Conservation (phyloP, 1,284 basidiomycete genomes). For the Meira nashicola region DNA sequence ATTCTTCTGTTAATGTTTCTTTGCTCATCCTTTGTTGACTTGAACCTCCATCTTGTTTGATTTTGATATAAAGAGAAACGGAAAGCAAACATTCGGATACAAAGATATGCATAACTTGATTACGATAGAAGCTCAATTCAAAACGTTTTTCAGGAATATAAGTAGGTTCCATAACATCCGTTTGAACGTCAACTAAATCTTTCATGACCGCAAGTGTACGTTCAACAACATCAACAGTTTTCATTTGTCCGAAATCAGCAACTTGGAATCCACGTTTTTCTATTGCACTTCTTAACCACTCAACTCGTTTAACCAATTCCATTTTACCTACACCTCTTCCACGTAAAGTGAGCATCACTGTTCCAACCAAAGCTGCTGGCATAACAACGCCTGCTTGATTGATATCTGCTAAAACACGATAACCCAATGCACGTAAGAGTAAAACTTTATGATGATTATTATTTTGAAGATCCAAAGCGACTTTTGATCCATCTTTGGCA, state of each 20-base stretch:
- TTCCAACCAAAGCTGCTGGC: constrained; percentile 53
- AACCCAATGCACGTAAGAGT: constrained; percentile 52
- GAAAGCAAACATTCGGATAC: constrained; percentile 40
- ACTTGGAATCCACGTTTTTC: constrained; percentile 51
- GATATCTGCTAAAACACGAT: constrained; percentile 53
- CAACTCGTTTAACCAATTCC: constrained; percentile 50
- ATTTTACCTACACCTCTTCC: constrained; percentile 51
- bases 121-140: constrained; percentile 54
- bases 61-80: constrained; percentile 48
- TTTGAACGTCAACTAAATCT: constrained; percentile 46
- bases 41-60: constrained; percentile 52
- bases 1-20: constrained; percentile 34
- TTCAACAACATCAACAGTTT: constrained; percentile 47
- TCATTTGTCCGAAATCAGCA: constrained; percentile 49
- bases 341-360: constrained; percentile 52
- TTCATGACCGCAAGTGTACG: constrained; percentile 51
- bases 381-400: constrained; percentile 53
- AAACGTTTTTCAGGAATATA: constrained; percentile 50
- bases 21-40: constrained; percentile 48
- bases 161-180: constrained; percentile 52
- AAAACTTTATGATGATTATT: constrained; percentile 40
- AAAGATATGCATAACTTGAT: constrained; percentile 52
- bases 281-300: constrained; percentile 47
- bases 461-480: constrained; percentile 30
- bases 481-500: constrained; percentile 18